Evolutionary conservation across 1,284 basidiomycete genomes (phyloP).

Genomic region (Rhodotorula sp.): DNA sequence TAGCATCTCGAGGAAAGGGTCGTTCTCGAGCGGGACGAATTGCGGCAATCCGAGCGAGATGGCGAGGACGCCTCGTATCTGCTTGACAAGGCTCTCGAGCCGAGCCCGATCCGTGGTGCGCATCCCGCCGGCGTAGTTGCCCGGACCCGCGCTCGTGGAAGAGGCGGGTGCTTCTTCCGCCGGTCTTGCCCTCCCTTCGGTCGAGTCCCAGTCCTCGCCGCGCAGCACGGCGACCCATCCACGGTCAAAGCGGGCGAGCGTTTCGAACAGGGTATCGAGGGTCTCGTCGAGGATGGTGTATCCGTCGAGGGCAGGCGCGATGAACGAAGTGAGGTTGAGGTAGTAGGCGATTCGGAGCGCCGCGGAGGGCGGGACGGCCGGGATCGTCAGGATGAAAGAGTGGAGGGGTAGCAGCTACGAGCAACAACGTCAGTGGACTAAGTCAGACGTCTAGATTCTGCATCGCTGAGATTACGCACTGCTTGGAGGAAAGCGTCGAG

Average conservation of each 20-base stretch:
- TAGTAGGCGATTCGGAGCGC: constrained; percentile 21
- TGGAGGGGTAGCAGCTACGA: constrained; percentile 16
- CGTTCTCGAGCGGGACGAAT: constrained; percentile 20
- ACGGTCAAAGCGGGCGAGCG: constrained; percentile 20
- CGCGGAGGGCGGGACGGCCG: constrained; percentile 22
- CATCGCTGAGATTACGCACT: background rate
- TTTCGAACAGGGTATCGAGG: constrained; percentile 3
- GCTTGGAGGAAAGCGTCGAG: constrained; percentile 23
- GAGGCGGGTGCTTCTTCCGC: background rate
- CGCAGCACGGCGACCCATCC: constrained; percentile 23
- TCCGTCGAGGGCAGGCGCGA: constrained; percentile 24
- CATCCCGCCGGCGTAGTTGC: background rate
- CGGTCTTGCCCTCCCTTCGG: background rate
- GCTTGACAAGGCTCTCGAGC: constrained; percentile 20
- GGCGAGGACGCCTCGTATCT: constrained; percentile 15
- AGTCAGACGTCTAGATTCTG: background rate
- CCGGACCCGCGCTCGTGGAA: no score
- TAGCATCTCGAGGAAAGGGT: constrained; percentile 21
- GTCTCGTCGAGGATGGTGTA: constrained; percentile 16
- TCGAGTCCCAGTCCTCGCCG: constrained; percentile 26
- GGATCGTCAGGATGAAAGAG: constrained; percentile 28
- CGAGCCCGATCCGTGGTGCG: constrained; percentile 28
- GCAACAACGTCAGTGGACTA: background rate
- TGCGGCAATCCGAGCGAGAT: constrained; percentile 21
- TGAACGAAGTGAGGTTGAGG: constrained; percentile 24